These are phyloP conservation scores for Cryomyces minteri DNA, from an alignment of 495 filamentous ascomycete species.

Conservation along the genomic window DNA sequence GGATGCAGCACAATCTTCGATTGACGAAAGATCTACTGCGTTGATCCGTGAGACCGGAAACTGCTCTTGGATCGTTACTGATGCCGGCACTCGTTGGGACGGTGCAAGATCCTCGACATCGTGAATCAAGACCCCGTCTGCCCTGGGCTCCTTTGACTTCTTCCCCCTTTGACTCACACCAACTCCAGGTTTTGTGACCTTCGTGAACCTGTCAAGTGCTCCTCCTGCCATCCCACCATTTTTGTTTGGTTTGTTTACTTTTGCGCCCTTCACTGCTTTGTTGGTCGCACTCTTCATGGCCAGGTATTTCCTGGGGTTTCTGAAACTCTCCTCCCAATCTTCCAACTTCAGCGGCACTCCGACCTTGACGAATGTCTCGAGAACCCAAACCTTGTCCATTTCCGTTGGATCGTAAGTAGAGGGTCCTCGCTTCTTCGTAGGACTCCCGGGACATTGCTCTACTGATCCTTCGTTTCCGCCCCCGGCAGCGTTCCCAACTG, in stretches of 20 bases:
- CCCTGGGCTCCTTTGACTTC: too few species aligned
- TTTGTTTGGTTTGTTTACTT: constrained; percentile 3
- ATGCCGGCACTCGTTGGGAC: too few species aligned
- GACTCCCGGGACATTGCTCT: constrained; percentile 10
- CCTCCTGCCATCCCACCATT: constrained; percentile 3
- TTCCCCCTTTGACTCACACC: not conserved
- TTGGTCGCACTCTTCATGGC: constrained; percentile 6
- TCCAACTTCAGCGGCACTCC: constrained; percentile 56
- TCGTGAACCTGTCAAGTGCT: constrained; percentile 2
- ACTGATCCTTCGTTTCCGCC: constrained; percentile 7
- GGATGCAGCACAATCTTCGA: too few species aligned
- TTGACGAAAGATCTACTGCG: too few species aligned
- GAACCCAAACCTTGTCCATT: constrained; percentile 55
- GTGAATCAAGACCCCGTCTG: too few species aligned
- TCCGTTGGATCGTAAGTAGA: constrained; percentile 48
- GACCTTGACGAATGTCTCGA: constrained; percentile 47
- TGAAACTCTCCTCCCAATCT: constrained; percentile 52
- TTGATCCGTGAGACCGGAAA: too few species aligned
- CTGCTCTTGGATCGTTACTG: too few species aligned
- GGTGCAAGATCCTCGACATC: too few species aligned
- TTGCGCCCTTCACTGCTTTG: constrained; percentile 3
- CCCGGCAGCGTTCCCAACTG: constrained; percentile 8
- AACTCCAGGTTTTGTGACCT: constrained; percentile 7
- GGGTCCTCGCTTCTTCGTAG: constrained; percentile 35
- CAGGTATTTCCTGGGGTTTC: constrained; percentile 28